Conservation (phyloP, 768 basidiomycete genomes). For the Exsudoporus frostii region DNA sequence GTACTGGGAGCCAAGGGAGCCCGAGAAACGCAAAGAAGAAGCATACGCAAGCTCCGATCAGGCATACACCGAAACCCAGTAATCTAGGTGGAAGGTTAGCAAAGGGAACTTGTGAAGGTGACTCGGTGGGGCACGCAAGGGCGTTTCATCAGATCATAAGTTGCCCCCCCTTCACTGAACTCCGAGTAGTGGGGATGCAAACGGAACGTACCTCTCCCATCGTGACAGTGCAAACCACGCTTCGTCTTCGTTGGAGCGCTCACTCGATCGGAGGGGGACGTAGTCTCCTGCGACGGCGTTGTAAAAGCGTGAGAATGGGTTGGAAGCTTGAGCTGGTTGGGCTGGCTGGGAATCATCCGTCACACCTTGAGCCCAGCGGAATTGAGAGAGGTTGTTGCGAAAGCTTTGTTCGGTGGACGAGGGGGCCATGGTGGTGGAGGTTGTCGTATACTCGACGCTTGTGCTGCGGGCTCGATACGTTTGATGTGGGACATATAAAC, state of each 20-base stretch:
- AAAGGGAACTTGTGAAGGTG: neutral
- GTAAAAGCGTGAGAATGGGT: constrained; percentile 87
- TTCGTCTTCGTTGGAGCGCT: constrained; percentile 90
- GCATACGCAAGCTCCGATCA: constrained; percentile 89
- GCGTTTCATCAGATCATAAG: neutral
- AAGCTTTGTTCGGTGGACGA: constrained; percentile 61
- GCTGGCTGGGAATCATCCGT: constrained; percentile 65
- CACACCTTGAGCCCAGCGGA: constrained; percentile 77
- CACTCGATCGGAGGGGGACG: constrained; percentile 79
- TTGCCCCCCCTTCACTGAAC: neutral
- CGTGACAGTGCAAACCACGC: constrained; percentile 89
- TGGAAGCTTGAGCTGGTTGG: constrained; percentile 36
- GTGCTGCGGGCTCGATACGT: neutral
- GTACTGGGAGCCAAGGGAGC: constrained; percentile 60
- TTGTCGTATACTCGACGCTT: neutral
- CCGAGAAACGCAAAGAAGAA: constrained; percentile 90
- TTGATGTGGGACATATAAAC: neutral
- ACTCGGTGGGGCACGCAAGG: neutral
- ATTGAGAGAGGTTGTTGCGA: constrained; percentile 73
- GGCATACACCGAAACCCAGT: constrained; percentile 85
- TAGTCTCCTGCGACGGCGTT: constrained; percentile 82
- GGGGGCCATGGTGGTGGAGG: constrained; percentile 3
- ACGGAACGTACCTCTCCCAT: constrained; percentile 77
- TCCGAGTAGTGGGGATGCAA: neutral
- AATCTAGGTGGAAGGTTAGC: constrained; percentile 46